A percentile compares a stretch with the other conserved stretches of the same genome.
Evolutionary conservation across 1,284 basidiomycete species (phyloP).

Genomic region (Coniophora puteana): DNA sequence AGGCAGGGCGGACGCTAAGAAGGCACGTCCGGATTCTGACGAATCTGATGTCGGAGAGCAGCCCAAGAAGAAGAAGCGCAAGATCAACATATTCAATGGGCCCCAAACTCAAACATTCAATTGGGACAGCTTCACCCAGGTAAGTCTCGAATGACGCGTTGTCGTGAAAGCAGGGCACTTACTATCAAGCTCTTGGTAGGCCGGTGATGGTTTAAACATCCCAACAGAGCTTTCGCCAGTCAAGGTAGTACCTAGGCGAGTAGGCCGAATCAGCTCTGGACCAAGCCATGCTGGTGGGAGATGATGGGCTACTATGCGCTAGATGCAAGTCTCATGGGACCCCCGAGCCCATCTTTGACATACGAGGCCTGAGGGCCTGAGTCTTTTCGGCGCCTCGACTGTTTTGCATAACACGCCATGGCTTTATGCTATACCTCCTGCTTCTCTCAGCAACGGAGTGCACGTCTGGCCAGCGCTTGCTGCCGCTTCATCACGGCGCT

Average conservation of each 20-base stretch:
- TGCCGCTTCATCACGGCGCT: too few species aligned
- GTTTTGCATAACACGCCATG: too few species aligned
- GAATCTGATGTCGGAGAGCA: conserved; percentile 14
- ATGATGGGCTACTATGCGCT: conserved; percentile 1
- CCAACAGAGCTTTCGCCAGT: conserved; percentile 62
- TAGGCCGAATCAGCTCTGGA: conserved; percentile 25
- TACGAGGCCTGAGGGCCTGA: neutral
- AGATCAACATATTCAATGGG: conserved; percentile 51
- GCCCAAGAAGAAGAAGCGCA: conserved; percentile 56
- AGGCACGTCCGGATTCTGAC: conserved; percentile 10
- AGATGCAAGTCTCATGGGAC: too few species aligned
- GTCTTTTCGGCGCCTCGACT: neutral
- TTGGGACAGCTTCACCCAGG: conserved; percentile 35
- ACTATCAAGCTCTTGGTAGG: conserved; percentile 6
- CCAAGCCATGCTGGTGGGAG: conserved; percentile 4
- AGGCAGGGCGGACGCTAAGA: conserved; percentile 17
- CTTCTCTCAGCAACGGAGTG: too few species aligned
- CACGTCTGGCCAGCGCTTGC: too few species aligned
- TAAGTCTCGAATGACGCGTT: conserved; percentile 17
- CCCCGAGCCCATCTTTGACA: too few species aligned
- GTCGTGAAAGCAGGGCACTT: conserved; percentile 3
- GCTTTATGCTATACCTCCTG: too few species aligned
- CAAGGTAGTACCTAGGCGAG: conserved; percentile 48
- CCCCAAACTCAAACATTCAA: conserved; percentile 38
- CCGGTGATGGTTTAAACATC: conserved; percentile 45